Base-by-base conservation (phyloP, 1,284 basidiomycete genomes). In the Porogramme epimiltina region DNA sequence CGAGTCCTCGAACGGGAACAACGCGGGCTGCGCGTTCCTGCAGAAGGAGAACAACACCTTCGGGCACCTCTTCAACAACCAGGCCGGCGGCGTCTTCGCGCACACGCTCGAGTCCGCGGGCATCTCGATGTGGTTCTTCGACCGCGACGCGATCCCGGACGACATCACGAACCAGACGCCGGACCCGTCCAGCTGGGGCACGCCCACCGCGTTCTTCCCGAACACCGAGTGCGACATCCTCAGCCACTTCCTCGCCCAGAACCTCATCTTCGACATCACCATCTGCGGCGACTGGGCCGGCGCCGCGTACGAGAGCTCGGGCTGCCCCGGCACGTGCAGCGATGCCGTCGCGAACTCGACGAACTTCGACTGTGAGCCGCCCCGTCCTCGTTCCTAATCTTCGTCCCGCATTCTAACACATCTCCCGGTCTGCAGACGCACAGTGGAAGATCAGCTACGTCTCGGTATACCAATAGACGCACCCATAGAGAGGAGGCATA, bases 121-220 rank as follows among this genome's bases (percentile, higher is more conserved):
- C 4, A 85, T 96, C 67, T 79, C 75, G 45, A 78, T 94, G 42
- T 96, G 91, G 89, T 83, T 82, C 66, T 93, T 93, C 75, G 60
- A 79, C 24, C 80, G 92, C 36, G 63, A 62, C 25, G 66, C 74
- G 6, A 85, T 95, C 46, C 93, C 93, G 1, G 44, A 58, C 4
- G 91, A 95, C 67, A 84, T 95, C 66, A 72, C 70, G 3, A 65
- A 65, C 15, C 69, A 76, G 46, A 68, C 61, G 16, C 92, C 90
- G 1, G 69, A 81, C 51, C 91, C 91, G 1, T 62, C 71, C 10
- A 67, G 63, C 4, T 95, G 92, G 92, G 82, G 84, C 11, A 66
- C 67, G 11, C 90, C 92, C 5, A 73, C 68, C 20, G 91, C 89
- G 10, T 76, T 78, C 56, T 94, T 82, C 77, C 79, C 80, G 43